These are phyloP conservation scores for Pythium sp. DNA, from an alignment of 352 stramenopile genomes.

Conservation along the genomic window DNA sequence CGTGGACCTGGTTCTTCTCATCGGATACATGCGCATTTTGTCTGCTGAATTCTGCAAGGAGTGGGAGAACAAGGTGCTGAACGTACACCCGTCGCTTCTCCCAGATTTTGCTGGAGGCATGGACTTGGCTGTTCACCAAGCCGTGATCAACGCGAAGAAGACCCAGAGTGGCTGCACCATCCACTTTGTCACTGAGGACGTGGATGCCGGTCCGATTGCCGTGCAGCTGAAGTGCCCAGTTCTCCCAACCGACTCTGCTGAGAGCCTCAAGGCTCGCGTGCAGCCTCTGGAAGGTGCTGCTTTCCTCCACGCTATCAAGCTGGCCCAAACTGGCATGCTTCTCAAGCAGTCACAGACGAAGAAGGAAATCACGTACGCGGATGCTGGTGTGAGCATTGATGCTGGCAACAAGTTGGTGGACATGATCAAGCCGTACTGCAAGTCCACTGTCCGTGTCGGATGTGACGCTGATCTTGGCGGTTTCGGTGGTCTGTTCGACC, in stretches of 20 bases:
- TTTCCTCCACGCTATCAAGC: slow-evolving; percentile 84
- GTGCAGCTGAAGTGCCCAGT: slow-evolving; percentile 95
- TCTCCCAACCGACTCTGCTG: slow-evolving; percentile 87
- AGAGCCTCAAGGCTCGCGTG: slow-evolving; percentile 96
- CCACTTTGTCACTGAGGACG: slow-evolving; percentile 97
- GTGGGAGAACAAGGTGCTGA: slow-evolving; percentile 96
- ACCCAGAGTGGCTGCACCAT: slow-evolving; percentile 97
- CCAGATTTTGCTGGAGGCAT: slow-evolving; percentile 99
- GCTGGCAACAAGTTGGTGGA: slow-evolving; percentile 95
- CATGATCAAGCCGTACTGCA: slow-evolving; percentile 98
- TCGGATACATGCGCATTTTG: slow-evolving; percentile 99
- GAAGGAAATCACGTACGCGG: slow-evolving; percentile 95
- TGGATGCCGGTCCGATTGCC: slow-evolving; percentile 98
- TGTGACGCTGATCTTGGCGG: slow-evolving; percentile 97
- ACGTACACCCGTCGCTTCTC: slow-evolving; percentile 99
- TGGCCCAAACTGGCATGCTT: slow-evolving; percentile 70
- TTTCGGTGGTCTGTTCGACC: slow-evolving; percentile 98
- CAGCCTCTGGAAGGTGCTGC: slow-evolving; percentile 96
- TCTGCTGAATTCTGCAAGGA: slow-evolving; percentile 94
- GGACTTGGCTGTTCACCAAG: slow-evolving; percentile 98
- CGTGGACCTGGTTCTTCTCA: slow-evolving; percentile 96
- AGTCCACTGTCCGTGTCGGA: slow-evolving; percentile 93
- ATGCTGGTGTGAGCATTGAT: slow-evolving; percentile 98
- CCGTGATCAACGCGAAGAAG: slow-evolving; percentile 96
- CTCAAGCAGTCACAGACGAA: slow-evolving; percentile 55